Conservation (phyloP, 164 flowering plant species). For the Taxillus chinensis region DNA sequence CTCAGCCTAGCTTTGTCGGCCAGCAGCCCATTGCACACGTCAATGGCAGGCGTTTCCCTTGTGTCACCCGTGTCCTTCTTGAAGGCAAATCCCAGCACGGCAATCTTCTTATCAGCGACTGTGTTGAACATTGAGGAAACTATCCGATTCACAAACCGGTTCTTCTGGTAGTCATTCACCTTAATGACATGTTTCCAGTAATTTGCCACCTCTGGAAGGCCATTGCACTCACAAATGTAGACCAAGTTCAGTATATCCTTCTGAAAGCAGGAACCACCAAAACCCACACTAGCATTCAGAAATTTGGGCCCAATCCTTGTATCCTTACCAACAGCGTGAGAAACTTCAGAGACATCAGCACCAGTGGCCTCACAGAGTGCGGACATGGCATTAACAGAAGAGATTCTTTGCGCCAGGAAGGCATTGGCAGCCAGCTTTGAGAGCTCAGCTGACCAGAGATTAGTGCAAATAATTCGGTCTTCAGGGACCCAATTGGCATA, state of each 20-base stretch:
- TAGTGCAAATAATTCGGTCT: conserved; percentile 40
- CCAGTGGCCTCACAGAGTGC: conserved; percentile 67
- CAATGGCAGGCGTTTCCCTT: conserved; percentile 61
- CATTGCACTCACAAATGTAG: conserved; percentile 60
- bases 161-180: conserved; percentile 59
- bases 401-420: conserved; percentile 56
- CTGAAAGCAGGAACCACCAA: conserved; percentile 62
- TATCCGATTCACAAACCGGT: conserved; percentile 45
- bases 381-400: conserved; percentile 62
- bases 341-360: conserved; percentile 45
- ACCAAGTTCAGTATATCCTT: conserved; percentile 57
- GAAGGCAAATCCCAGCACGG: conserved; percentile 54
- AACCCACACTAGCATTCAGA: conserved; percentile 58
- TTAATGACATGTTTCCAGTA: conserved; percentile 61
- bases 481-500: conserved; percentile 64
- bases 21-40: conserved; percentile 52
- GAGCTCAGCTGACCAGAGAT: conserved; percentile 68
- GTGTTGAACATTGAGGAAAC: conserved; percentile 66
- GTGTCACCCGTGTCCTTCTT: conserved; percentile 67
- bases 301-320: conserved; percentile 58
- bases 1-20: conserved; percentile 48
- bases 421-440: conserved; percentile 73
- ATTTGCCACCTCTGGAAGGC: conserved; percentile 56
- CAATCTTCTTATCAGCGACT: conserved; percentile 47
- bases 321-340: conserved; percentile 53